A percentile compares a stretch with the other conserved stretches of the same genome.
These are phyloP conservation scores for Echinochloa phyllopogon DNA, from an alignment of 176 grass and related monocot species.

Conservation along the genomic window DNA sequence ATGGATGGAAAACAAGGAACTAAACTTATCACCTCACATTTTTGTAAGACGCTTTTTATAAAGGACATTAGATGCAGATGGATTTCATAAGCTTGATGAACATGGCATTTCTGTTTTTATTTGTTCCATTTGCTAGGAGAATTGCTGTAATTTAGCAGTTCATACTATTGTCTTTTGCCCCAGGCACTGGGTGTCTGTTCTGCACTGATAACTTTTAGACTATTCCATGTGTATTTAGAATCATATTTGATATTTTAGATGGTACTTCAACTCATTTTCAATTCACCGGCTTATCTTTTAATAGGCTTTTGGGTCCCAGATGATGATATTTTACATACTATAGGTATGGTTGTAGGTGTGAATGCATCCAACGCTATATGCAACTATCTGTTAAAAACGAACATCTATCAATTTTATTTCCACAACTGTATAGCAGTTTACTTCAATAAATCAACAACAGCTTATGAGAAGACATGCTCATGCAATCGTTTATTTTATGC, in stretches of 20 bases:
- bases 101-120: background rate
- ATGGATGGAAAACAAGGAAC: background rate
- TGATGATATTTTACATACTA: constrained; percentile 4
- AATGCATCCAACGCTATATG: background rate
- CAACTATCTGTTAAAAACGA: background rate
- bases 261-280: constrained; percentile 8
- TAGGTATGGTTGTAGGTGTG: background rate
- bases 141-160: background rate
- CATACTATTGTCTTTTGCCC: background rate
- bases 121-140: constrained; percentile 12
- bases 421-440: constrained; percentile 1
- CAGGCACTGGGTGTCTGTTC: constrained; percentile 14
- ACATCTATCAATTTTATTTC: background rate
- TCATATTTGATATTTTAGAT: constrained; percentile 12
- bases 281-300: background rate
- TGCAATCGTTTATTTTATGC: constrained; percentile 47
- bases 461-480: constrained; percentile 12
- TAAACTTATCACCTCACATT: constrained; percentile 29
- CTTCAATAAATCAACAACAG: constrained; percentile 1
- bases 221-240: constrained; percentile 9
- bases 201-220: constrained; percentile 7
- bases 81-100: constrained; percentile 13
- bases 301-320: constrained; percentile 10
- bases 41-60: constrained; percentile 1
- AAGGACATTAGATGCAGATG: constrained; percentile 17